Percentiles rank a stretch among this genome's conserved stretches.
phyloP scores from a whole-genome alignment of 1,284 basidiomycete species.

The Porodaedalea pini region DNA sequence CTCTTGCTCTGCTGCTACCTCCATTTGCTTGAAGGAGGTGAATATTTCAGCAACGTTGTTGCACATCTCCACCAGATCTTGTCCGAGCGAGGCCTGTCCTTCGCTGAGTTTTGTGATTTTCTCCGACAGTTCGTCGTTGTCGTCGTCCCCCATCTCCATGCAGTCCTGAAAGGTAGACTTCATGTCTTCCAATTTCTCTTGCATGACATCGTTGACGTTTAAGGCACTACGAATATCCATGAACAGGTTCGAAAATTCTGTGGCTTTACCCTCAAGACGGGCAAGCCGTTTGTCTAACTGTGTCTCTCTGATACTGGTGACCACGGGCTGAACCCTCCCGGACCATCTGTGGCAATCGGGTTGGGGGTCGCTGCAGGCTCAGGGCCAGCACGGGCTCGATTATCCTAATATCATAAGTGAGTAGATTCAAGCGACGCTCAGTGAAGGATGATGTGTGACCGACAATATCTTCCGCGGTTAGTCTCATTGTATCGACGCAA shows the following conservation, averaged over 20 bases:
- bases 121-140: background rate
- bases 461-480: constrained; percentile 5
- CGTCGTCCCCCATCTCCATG: background rate
- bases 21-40: background rate
- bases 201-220: background rate
- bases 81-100: background rate
- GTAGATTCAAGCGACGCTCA: background rate
- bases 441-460: background rate
- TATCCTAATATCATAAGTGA: background rate
- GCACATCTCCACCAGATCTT: background rate
- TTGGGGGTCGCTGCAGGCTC: background rate
- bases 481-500: constrained; percentile 3
- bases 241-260: background rate
- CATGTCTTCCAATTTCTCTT: constrained; percentile 2
- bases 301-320: background rate
- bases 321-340: background rate
- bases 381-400: background rate
- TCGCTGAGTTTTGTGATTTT: background rate
- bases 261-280: background rate
- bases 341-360: background rate
- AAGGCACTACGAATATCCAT: background rate
- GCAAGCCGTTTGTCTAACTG: background rate
- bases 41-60: background rate
- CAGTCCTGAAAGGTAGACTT: background rate
- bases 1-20: background rate